Percentiles rank a stretch among this genome's conserved stretches.
phyloP scores from a whole-genome alignment of 2,329 filamentous ascomycete genomes.

The Diplodia seriata region DNA sequence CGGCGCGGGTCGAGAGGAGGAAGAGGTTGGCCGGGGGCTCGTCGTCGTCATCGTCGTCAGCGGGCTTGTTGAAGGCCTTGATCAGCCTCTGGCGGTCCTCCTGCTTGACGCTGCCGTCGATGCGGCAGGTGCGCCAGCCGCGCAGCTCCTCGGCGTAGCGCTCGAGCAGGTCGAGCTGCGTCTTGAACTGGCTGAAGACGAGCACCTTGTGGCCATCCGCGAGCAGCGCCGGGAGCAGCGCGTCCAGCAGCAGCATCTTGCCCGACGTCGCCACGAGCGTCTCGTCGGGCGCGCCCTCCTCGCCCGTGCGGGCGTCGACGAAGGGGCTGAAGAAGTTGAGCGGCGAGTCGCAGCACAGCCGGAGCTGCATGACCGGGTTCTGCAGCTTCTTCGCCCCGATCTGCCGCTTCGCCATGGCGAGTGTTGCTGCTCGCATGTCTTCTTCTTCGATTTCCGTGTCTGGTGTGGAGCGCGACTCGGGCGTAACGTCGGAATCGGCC shows the following conservation, averaged over 20 bases:
- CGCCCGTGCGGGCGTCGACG: slow-evolving; percentile 52
- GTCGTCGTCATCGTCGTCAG: not conserved
- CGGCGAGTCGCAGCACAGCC: slow-evolving; percentile 89
- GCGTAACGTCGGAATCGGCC: slow-evolving; percentile 50
- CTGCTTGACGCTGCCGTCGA: slow-evolving; percentile 87
- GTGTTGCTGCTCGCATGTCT: slow-evolving; percentile 68
- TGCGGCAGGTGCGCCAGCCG: slow-evolving; percentile 82
- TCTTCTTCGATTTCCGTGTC: slow-evolving; percentile 65
- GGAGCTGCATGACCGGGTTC: slow-evolving; percentile 90
- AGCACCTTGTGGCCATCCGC: slow-evolving; percentile 82
- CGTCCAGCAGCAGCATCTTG: slow-evolving; percentile 94
- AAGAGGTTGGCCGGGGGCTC: slow-evolving; percentile 74
- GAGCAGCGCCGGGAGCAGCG: slow-evolving; percentile 79
- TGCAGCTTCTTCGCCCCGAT: slow-evolving; percentile 91
- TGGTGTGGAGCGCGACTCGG: slow-evolving; percentile 42
- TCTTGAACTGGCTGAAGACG: slow-evolving; percentile 97
- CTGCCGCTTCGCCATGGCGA: slow-evolving; percentile 83
- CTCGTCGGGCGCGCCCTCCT: slow-evolving; percentile 68
- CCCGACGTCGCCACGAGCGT: slow-evolving; percentile 85
- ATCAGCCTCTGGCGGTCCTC: slow-evolving; percentile 59
- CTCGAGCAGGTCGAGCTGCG: slow-evolving; percentile 87
- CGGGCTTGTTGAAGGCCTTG: slow-evolving; percentile 55
- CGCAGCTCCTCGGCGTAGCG: slow-evolving; percentile 83
- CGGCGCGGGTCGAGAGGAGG: slow-evolving; percentile 86
- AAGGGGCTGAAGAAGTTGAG: slow-evolving; percentile 98